Evolutionary conservation across 805 yeast species (phyloP).

Genomic region (Saturnispora saitoi): DNA sequence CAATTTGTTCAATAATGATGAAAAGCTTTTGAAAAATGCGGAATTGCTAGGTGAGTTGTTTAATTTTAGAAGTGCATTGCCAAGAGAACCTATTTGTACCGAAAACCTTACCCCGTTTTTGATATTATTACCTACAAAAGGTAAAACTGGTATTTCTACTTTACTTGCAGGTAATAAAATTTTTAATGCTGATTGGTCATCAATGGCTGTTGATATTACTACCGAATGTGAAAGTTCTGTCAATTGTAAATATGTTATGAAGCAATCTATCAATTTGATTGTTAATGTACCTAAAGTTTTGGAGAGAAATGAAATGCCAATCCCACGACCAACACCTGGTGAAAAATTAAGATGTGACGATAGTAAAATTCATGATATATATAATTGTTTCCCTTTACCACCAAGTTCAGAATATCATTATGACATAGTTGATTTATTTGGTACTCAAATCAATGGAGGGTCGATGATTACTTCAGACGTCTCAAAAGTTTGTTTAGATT

Average conservation of each 20-base stretch:
- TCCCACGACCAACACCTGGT: slow-evolving; percentile 74
- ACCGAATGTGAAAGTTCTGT: slow-evolving; percentile 38
- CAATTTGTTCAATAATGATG: slow-evolving; percentile 28
- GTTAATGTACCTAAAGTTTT: slow-evolving; percentile 60
- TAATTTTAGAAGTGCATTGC: slow-evolving; percentile 75
- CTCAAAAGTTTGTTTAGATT: slow-evolving; percentile 37
- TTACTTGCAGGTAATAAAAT: slow-evolving; percentile 83
- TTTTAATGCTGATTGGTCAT: slow-evolving; percentile 90
- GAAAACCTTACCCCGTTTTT: slow-evolving; percentile 93
- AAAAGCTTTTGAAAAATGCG: slow-evolving; percentile 17
- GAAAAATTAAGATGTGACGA: slow-evolving; percentile 67
- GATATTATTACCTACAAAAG: slow-evolving; percentile 84
- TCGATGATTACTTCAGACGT: slow-evolving; percentile 44
- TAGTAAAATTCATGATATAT: slow-evolving; percentile 46
- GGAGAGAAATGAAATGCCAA: slow-evolving; percentile 55
- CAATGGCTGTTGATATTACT: slow-evolving; percentile 76
- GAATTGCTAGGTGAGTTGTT: slow-evolving; percentile 36
- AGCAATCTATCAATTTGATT: slow-evolving; percentile 63
- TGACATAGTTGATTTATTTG: slow-evolving; percentile 59
- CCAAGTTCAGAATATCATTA: slow-evolving; percentile 40
- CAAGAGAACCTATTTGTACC: slow-evolving; percentile 93
- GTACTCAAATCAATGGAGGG: slow-evolving; percentile 55
- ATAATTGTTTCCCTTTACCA: slow-evolving; percentile 72
- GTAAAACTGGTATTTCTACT: slow-evolving; percentile 79
- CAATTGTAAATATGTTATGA: slow-evolving; percentile 44